A percentile compares a stretch with the other conserved stretches of the same genome.
phyloP scores from a whole-genome alignment of 2,329 filamentous ascomycete species.

The Peltaster fructicola region DNA sequence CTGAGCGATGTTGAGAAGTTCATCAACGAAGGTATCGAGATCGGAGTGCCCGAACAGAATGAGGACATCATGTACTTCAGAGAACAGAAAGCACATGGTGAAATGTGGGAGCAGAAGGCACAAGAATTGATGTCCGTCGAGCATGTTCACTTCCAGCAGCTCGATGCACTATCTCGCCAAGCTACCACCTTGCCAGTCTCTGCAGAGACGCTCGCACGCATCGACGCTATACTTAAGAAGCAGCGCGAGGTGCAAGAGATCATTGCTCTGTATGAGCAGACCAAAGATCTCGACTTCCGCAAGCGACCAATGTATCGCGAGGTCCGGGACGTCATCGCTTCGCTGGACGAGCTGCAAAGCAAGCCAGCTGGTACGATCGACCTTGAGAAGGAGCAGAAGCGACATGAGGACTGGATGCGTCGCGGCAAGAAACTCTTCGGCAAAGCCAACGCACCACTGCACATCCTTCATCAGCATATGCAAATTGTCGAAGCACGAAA shows the following conservation, averaged over 20 bases:
- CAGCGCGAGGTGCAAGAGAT: conserved; percentile 90
- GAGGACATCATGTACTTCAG: conserved; percentile 60
- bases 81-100: conserved; percentile 58
- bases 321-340: conserved; percentile 77
- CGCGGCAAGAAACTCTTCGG: conserved; percentile 95
- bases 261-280: conserved; percentile 60
- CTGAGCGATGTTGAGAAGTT: conserved; percentile 64
- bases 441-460: conserved; percentile 89
- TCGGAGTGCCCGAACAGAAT: conserved; percentile 65
- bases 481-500: conserved; percentile 85
- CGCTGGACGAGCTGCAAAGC: conserved; percentile 73
- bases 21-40: conserved; percentile 56
- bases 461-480: conserved; percentile 90
- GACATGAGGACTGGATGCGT: conserved; percentile 98
- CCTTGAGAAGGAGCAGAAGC: conserved; percentile 81
- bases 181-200: conserved; percentile 67
- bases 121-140: conserved; percentile 87
- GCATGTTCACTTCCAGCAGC: conserved; percentile 78
- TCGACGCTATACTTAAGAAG: conserved; percentile 87
- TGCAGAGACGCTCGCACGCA: conserved; percentile 56
- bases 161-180: conserved; percentile 79
- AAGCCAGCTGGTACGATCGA: conserved; percentile 84
- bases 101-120: conserved; percentile 83
- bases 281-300: conserved; percentile 54
- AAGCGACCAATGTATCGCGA: conserved; percentile 76